Evolutionary conservation across 805 yeast genomes (phyloP).

Genomic region (Candida hungchunana): DNA sequence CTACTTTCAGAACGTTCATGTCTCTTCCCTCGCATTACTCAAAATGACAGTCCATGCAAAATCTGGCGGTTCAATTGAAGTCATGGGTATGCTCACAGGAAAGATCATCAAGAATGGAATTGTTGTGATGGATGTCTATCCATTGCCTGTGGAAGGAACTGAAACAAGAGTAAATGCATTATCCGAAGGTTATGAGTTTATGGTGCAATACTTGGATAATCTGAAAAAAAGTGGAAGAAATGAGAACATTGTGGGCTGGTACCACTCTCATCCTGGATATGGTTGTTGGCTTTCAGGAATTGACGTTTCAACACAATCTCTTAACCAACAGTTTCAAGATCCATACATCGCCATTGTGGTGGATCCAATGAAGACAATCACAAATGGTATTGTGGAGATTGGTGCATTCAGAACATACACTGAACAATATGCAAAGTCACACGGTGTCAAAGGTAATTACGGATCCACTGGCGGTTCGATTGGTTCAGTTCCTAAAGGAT

Average conservation of each 20-base stretch:
- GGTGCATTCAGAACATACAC: constrained; percentile 83
- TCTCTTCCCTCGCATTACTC: constrained; percentile 66
- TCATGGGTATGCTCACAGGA: constrained; percentile 95
- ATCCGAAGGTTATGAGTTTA: constrained; percentile 89
- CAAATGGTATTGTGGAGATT: constrained; percentile 66
- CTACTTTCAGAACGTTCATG: constrained; percentile 56
- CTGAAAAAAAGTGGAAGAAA: constrained; percentile 45
- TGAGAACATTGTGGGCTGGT: constrained; percentile 94
- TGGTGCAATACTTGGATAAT: constrained; percentile 75
- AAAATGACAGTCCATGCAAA: constrained; percentile 81
- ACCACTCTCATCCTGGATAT: constrained; percentile 97
- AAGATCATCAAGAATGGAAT: constrained; percentile 51
- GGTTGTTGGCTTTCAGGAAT: constrained; percentile 96
- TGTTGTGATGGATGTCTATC: constrained; percentile 75
- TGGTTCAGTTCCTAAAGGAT: constrained; percentile 12
- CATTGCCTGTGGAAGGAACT: constrained; percentile 92
- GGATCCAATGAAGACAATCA: constrained; percentile 69
- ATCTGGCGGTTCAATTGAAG: constrained; percentile 81
- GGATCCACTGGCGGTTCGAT: no score
- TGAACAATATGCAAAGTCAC: constrained; percentile 26
- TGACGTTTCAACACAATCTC: constrained; percentile 82
- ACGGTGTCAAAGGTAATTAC: no score
- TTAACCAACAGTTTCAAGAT: constrained; percentile 86
- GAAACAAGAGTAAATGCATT: constrained; percentile 95
- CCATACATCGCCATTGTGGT: constrained; percentile 87